Evolutionary conservation across 2,329 filamentous ascomycete species (phyloP).

Genomic region (Ophiocordyceps australis): DNA sequence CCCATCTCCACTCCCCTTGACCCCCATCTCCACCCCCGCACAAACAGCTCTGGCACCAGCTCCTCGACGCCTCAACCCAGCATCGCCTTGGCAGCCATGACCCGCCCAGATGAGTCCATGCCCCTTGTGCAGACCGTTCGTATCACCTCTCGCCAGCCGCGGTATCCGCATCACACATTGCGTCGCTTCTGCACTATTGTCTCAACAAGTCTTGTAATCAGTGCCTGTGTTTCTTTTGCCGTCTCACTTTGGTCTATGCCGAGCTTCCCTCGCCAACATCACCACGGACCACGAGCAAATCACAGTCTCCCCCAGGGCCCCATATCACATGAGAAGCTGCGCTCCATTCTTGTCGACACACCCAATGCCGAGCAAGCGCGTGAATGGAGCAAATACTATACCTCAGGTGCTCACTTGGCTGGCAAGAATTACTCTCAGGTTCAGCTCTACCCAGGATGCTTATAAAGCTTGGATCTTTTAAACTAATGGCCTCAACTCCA

Average conservation of each 20-base stretch:
- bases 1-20: no score
- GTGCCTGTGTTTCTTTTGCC: slow-evolving; percentile 29
- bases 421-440: slow-evolving; percentile 62
- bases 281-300: slow-evolving; percentile 14
- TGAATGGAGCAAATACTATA: slow-evolving; percentile 67
- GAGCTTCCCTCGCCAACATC: slow-evolving; percentile 12
- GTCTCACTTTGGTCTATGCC: no score
- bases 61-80: no score
- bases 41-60: no score
- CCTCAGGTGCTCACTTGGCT: slow-evolving; percentile 55
- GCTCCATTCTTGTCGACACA: slow-evolving; percentile 36
- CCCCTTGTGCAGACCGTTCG: slow-evolving; percentile 48
- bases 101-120: slow-evolving; percentile 30
- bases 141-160: slow-evolving; percentile 29
- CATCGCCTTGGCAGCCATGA: no score
- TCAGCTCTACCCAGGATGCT: not conserved
- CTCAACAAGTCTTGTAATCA: slow-evolving; percentile 32
- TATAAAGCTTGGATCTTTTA: not conserved
- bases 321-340: slow-evolving; percentile 28
- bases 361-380: slow-evolving; percentile 36
- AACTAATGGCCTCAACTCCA: slow-evolving; percentile 6
- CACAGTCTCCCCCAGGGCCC: no score
- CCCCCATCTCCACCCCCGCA: no score
- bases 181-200: slow-evolving; percentile 50
- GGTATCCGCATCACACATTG: slow-evolving; percentile 40